These are phyloP conservation scores for Aureobasidium sp. DNA, from an alignment of 2,329 filamentous ascomycete genomes.

Conservation along the genomic window DNA sequence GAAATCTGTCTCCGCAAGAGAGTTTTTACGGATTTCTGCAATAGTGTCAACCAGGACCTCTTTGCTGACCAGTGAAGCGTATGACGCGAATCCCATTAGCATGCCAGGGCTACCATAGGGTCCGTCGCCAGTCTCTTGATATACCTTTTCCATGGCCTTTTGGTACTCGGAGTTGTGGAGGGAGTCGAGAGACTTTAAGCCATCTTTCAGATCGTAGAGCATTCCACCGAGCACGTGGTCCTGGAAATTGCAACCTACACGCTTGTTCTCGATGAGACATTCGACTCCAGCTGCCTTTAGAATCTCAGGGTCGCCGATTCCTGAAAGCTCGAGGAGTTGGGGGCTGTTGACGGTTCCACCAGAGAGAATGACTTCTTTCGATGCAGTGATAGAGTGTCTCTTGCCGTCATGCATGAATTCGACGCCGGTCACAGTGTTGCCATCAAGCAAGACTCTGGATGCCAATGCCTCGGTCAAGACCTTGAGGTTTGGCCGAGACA, in stretches of 20 bases:
- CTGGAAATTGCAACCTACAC: slow-evolving; percentile 41
- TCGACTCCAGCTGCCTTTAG: slow-evolving; percentile 33
- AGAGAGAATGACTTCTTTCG: slow-evolving; percentile 46
- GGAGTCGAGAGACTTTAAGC: slow-evolving; percentile 25
- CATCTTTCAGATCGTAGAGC: slow-evolving; percentile 23
- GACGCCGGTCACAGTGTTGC: slow-evolving; percentile 25
- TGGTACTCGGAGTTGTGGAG: slow-evolving; percentile 27
- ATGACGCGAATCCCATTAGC: slow-evolving; percentile 27
- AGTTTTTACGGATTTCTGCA: slow-evolving; percentile 23
- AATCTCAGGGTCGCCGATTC: slow-evolving; percentile 24
- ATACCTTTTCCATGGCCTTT: slow-evolving; percentile 25
- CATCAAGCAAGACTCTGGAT: slow-evolving; percentile 21
- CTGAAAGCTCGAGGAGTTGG: slow-evolving; percentile 32
- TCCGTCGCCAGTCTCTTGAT: slow-evolving; percentile 25
- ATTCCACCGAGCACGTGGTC: slow-evolving; percentile 33
- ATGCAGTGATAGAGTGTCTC: slow-evolving; percentile 24
- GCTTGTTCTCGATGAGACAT: slow-evolving; percentile 30
- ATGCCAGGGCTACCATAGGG: slow-evolving; percentile 28
- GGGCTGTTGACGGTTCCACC: slow-evolving; percentile 49
- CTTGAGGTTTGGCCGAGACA: slow-evolving; percentile 21
- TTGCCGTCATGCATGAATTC: slow-evolving; percentile 33
- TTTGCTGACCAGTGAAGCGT: slow-evolving; percentile 23
- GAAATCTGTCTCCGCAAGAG: slow-evolving; percentile 26
- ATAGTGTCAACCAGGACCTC: slow-evolving; percentile 22
- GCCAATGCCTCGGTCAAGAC: slow-evolving; percentile 25